A percentile compares a stretch with the other conserved stretches of the same genome.
Conservation (phyloP, 495 filamentous ascomycete species). For the Chaetomium cochliodes region DNA sequence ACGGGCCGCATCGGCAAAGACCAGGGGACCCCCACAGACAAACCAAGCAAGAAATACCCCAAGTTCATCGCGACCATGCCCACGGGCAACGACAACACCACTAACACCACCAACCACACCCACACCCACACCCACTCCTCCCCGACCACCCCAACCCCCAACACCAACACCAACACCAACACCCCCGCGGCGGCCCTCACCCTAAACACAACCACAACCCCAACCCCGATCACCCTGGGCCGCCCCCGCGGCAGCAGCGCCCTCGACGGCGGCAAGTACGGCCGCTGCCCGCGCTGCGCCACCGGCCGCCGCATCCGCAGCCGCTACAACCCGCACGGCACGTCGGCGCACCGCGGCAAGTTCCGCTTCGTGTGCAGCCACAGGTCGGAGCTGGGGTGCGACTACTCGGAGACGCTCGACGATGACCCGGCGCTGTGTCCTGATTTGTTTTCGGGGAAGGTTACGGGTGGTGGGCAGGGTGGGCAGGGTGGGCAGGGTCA, state of each 20-base stretch:
- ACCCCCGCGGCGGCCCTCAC: background rate
- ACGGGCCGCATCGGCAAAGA: background rate
- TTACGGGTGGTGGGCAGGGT: no score
- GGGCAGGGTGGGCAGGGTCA: background rate
- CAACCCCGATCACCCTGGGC: background rate
- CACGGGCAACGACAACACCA: background rate
- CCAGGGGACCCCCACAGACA: background rate
- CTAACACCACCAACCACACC: no score
- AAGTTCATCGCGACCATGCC: background rate
- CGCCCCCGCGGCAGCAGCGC: background rate
- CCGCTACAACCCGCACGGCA: conserved; percentile 13
- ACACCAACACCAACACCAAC: background rate
- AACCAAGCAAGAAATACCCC: background rate
- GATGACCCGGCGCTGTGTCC: conserved; percentile 11
- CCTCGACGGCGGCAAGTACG: conserved; percentile 21
- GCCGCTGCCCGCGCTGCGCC: conserved; percentile 24
- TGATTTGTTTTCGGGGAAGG: background rate
- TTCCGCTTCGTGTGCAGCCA: conserved; percentile 26
- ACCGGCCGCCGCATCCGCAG: conserved; percentile 21
- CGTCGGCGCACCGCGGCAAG: conserved; percentile 8
- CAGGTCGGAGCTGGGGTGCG: conserved; percentile 1
- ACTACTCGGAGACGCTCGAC: conserved; percentile 1
- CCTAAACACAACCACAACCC: no score
- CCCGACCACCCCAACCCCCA: background rate
- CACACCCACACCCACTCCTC: background rate